phyloP scores from a whole-genome alignment of 1,139 yeast species.

The Candida sanyaensis region DNA sequence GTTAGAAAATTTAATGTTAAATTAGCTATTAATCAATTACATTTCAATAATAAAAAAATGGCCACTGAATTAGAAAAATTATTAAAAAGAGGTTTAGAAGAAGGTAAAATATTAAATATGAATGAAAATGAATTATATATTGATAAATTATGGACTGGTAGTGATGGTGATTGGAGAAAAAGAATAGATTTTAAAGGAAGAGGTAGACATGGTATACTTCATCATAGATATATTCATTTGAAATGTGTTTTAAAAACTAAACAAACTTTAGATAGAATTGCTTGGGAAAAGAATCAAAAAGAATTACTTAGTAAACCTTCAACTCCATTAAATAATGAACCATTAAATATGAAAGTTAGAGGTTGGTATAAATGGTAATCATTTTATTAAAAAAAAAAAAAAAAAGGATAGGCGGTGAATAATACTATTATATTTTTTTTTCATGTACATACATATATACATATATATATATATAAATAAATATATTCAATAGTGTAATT shows the following conservation, averaged over 20 bases:
- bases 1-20: conserved; percentile 69
- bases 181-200: conserved; percentile 87
- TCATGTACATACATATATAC: not conserved
- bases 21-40: conserved; percentile 89
- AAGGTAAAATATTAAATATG: conserved; percentile 62
- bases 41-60: conserved; percentile 80
- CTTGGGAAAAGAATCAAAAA: conserved; percentile 56
- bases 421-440: not conserved
- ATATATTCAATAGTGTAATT: too few species aligned
- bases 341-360: conserved; percentile 46
- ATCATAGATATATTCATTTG: conserved; percentile 78
- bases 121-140: conserved; percentile 67
- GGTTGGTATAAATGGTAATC: conserved; percentile 46
- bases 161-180: conserved; percentile 75
- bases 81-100: conserved; percentile 70
- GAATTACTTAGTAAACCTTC: conserved; percentile 46
- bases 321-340: conserved; percentile 45
- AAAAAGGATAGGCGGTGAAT: too few species aligned
- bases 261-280: conserved; percentile 60
- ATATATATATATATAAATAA: too few species aligned
- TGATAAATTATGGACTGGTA: conserved; percentile 88
- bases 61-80: conserved; percentile 78
- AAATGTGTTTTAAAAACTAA: conserved; percentile 72
- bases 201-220: conserved; percentile 81
- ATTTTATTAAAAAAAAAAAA: too few species aligned